Evolutionary conservation across 768 basidiomycete species (phyloP), one percentile per base, ranked within the genome.

Genomic region (Macrolepiota dolichaula): DNA sequence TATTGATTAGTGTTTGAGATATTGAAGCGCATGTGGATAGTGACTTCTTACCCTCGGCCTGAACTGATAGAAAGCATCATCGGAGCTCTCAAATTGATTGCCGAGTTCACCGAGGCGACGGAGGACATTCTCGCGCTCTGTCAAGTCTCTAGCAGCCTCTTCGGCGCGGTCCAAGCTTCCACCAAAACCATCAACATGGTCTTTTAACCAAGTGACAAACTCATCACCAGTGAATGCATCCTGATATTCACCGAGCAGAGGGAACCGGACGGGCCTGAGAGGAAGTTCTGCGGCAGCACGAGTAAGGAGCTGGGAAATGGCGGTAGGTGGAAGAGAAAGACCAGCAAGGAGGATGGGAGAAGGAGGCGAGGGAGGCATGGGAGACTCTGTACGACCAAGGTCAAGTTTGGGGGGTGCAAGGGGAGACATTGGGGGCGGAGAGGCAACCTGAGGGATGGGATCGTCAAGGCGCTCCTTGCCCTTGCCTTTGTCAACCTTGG

Each of bases 201-300:
- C 83, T 60, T 86, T 85, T 59, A 97, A 73, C 94, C 94, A 97
- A 4, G 82, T 80, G 9, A 89, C 90, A 64, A 97, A 88, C 64
- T 96, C 94, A 44, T 94, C 93, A 29, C 95, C 95, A 15, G 85
- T 87, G 73, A 96, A 96, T 61, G 89, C 88, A 60, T 92, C 89
- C 29, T 86, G 80, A 64, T 94, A 94, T 76, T 94, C 91, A 50
- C 92, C 92, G 11, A 94, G 69, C 13, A 94, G 74, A 0, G 93
- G 88, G 75, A 94, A 85, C 38, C 88, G 85, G 32, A 94, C 79
- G 6, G 89, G 74, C 36, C 86, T 82, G 32, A 93, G 76, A 17
- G 83, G 84, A n/a, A 94, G 75, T 66, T 92, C 88, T 0, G 77
- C 75, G 37, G 86, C 85, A 40, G 94, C 93, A 51, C 86, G 84